Evolutionary conservation across 2,329 filamentous ascomycete species (phyloP), one percentile per base, ranked within the genome.

Genomic region (Orbilia quercus): DNA sequence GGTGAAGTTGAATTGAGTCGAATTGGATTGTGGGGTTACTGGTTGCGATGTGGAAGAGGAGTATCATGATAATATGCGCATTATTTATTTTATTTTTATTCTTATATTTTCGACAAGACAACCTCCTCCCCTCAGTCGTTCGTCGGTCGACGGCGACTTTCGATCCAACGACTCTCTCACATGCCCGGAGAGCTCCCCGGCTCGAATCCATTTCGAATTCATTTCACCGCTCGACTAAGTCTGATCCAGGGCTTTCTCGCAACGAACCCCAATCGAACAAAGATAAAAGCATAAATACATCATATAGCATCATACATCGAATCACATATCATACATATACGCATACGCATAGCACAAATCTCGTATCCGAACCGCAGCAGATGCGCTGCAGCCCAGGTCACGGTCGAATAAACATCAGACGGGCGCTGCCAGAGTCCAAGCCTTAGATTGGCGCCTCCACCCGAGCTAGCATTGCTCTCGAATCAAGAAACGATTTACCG

Each of bases 381-480:
- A 40, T 14, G 36, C n/a, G 36, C 36, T 14, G 36, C 36, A 40
- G 36, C 36, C 36, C 9, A 12, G 36, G 59, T 31, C 28, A 31
- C 28, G 28, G 28, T 31, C 48, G n/a, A 51, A 45, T 16, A 45
- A 45, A 45, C 47, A 25, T 22, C 18, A 36, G 50, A 40, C 34
- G 14, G 31, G 50, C 44, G n/a, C 59, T 36, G 45, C 48, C 38
- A 12, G 9, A 58, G 9, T 31, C n/a, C 22, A 12, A 16, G 42
- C 57, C 57, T 40, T 2, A 53, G 59, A 51, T 72, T 64, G 59
- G 66, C 66, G 66, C 58, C 66, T 72, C 66, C 59, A 72, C 53
- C 66, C 65, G 65, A 70, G 48, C 23, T n/a, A n/a, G n/a, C n/a
- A n/a, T n/a, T n/a, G n/a, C n/a, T 12, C 25, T 62, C 34, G 65